Evolutionary conservation across 345 rosid species (phyloP), one percentile per base, ranked within the genome.

Genomic region (Sisymbrium altissimum): DNA sequence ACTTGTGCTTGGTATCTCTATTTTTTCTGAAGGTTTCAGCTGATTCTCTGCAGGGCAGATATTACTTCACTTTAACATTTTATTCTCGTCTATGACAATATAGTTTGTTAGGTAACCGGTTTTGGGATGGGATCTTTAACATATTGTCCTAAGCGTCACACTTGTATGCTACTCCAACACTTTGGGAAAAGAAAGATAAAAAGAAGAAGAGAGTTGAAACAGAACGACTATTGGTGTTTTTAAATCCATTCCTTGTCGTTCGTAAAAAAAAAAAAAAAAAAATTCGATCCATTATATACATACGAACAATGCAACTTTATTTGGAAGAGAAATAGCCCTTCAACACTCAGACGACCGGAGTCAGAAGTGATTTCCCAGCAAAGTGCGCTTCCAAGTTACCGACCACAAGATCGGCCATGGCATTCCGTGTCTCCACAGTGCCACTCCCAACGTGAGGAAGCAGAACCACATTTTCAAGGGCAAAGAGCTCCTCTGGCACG

Each of bases 401-500:
- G 0, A 85, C n/a, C 27, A 83, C 86, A 70, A 85, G 78, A 62
- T 85, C 86, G 5, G 90, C 88, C 90, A 86, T 81, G 44, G 45
- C 81, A 68, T 71, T 76, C 21, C 83, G 70, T 38, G 88, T 81
- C 69, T 86, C 90, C 56, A 79, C 80, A 2, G 86, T 85, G 70
- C 56, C 93, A 70, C 85, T 85, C 64, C 86, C 96, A 9, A 85
- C 83, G 27, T 88, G 96, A 62, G 93, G 93, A 75, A 78, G 70
- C 9, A 88, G 87, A 41, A 90, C 87, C 38, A 86, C 89, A 64
- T 86, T 90, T n/a, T 81, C 85, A 19, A 88, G 87, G 70, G 72
- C 75, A 39, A 82, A 83, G 52, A 90, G 85, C 73, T 83, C 74
- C 62, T 86, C 82, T 0, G 93, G 91, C 25, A 84, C 88, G 7